A percentile compares a stretch with the other conserved stretches of the same genome.
Conservation (phyloP, 768 basidiomycete species). For the Lyophyllum shimeji region DNA sequence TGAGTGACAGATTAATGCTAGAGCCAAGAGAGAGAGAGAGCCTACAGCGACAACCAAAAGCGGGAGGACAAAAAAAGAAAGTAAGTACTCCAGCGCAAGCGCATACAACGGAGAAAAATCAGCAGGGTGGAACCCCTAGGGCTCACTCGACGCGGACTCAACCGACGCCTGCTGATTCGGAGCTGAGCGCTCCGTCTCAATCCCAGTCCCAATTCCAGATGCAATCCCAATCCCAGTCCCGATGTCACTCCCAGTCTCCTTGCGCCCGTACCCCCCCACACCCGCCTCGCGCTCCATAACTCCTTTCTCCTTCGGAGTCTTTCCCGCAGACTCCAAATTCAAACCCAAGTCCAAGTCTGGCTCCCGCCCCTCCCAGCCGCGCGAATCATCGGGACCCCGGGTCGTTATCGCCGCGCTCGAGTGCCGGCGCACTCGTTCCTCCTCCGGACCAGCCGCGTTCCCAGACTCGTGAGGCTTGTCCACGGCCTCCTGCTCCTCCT, state of each 20-base stretch:
- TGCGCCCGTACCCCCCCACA: not conserved
- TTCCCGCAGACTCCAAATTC: not conserved
- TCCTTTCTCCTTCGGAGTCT: too few relatives aligned
- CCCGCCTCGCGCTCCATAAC: too few relatives aligned
- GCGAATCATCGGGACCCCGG: conserved; percentile 9
- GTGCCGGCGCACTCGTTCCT: conserved; percentile 6
- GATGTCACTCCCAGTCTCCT: not conserved
- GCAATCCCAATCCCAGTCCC: not conserved
- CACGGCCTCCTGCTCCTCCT: not conserved
- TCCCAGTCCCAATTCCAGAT: not conserved
- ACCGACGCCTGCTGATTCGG: not conserved
- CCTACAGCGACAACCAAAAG: not conserved
- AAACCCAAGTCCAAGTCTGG: not conserved
- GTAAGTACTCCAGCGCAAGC: too few relatives aligned
- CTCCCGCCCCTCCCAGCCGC: conserved; percentile 13
- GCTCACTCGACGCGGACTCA: not conserved
- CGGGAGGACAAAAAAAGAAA: not conserved
- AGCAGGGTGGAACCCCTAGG: not conserved
- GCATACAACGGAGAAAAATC: too few relatives aligned
- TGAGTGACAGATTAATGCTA: not conserved
- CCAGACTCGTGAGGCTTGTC: not conserved
- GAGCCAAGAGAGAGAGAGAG: not conserved
- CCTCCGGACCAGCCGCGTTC: not conserved
- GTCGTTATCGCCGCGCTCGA: conserved; percentile 8
- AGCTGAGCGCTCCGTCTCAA: too few relatives aligned